Conservation (phyloP, 805 yeast genomes). For the Helenozyma baotianmanensis region DNA sequence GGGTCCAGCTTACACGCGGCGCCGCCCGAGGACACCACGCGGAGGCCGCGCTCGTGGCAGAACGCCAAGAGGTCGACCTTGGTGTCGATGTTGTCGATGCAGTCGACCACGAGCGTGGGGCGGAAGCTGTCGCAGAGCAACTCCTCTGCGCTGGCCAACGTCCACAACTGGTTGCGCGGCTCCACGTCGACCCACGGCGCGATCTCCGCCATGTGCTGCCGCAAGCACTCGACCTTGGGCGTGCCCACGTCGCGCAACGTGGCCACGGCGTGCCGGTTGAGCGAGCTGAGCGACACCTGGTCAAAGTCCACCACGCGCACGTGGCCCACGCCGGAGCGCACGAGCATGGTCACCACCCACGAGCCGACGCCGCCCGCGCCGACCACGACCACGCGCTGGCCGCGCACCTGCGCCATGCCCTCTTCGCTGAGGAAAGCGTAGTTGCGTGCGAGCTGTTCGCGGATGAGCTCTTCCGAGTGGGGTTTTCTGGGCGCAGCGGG, state of each 20-base stretch:
- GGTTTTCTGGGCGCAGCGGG: not conserved
- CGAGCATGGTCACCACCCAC: conserved; percentile 88
- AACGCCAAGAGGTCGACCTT: conserved; percentile 83
- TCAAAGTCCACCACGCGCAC: conserved; percentile 88
- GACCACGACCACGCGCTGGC: conserved; percentile 67
- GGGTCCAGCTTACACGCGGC: conserved; percentile 97
- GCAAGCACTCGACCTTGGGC: conserved; percentile 79
- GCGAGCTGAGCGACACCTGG: conserved; percentile 87
- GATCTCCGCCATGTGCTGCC: conserved; percentile 58
- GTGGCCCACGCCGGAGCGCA: conserved; percentile 82
- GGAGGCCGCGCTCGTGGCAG: conserved; percentile 55
- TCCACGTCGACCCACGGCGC: conserved; percentile 96
- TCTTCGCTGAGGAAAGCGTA: conserved; percentile 86
- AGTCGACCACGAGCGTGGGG: conserved; percentile 84
- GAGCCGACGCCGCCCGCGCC: conserved; percentile 99
- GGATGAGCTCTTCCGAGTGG: conserved; percentile 62
- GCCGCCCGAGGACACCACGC: conserved; percentile 90
- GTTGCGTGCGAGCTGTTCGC: conserved; percentile 91
- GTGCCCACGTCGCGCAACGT: conserved; percentile 88
- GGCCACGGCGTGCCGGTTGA: conserved; percentile 94
- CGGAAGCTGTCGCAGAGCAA: conserved; percentile 45
- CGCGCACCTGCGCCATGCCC: conserved; percentile 71
- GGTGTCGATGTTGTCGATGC: conserved; percentile 96
- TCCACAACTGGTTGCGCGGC: conserved; percentile 75
- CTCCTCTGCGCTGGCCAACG: conserved; percentile 56